Base-by-base conservation (phyloP, 768 basidiomycete genomes). In the Leccinum truebloodii region DNA sequence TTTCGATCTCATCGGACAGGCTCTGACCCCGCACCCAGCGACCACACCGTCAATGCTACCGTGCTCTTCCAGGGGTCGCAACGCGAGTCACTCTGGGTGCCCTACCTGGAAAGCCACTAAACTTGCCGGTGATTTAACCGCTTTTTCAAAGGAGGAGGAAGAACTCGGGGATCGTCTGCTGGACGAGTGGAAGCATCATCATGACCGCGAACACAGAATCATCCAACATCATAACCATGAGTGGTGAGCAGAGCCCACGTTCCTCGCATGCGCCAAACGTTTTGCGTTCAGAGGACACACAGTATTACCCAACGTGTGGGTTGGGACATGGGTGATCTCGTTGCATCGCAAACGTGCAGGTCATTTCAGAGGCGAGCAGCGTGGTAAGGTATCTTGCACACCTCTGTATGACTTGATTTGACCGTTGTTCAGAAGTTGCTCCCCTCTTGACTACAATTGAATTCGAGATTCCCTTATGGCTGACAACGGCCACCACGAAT, bases 251-350 rank as follows among this genome's bases (percentile, higher is more conserved):
- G 10, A 12, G 5, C 5, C 12, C 2, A 1, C 9, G 16, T 3
- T 16, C 39, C 18, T 26, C 28, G 50, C n/a, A 54, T 54, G 44
- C 26, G 26, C n/a, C 39, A 16, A 39, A 22, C 20, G 30, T 9
- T 34, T 4, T 24, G 24, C 20, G 16, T 22, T 32, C 37, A 12
- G 50, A 85, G 85, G 53, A 75, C 75, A 65, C 52, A 65, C 52
- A 1, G 0, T 0, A 63, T 79, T 30, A 80, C 82, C 0, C 13
- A 50, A 0, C 18, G 51, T 3, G 67, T 80, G 61, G 83, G 83
- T 7, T 86, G 82, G 77, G 60, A 74, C 1, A 64, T 71, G 14
- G 64, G 60, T 26, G 79, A 84, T 61, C 69, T 88, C 24, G 34
- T 80, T 34, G 71, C 72, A 12, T 72, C 74, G 5, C 74, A 73